These are phyloP conservation scores for Hericium coralloides DNA, from an alignment of 768 basidiomycete genomes.

Conservation along the genomic window DNA sequence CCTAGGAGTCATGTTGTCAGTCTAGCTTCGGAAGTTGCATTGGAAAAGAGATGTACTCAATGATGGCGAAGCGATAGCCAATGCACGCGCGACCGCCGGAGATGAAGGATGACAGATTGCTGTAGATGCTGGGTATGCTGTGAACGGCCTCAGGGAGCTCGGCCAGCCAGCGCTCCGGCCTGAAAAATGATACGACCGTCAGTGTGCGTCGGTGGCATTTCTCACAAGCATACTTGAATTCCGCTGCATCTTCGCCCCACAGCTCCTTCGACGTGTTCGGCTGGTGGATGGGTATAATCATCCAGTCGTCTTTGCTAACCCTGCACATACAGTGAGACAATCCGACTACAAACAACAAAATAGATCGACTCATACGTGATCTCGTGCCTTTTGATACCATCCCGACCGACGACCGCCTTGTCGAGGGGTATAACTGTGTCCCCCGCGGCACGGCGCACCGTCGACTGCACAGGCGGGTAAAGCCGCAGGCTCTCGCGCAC, in stretches of 20 bases:
- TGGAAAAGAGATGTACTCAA: constrained; percentile 12
- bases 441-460: constrained; percentile 7
- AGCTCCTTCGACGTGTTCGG: constrained; percentile 20
- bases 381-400: background rate
- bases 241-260: constrained; percentile 25
- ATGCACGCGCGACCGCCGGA: constrained; percentile 22
- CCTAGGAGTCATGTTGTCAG: constrained; percentile 3
- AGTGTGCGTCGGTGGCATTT: background rate
- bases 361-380: background rate
- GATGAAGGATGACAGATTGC: constrained; percentile 20
- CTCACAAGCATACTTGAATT: constrained; percentile 14
- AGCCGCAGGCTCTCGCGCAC: constrained; percentile 15
- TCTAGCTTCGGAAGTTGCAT: background rate
- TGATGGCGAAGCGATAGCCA: constrained; percentile 20
- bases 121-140: constrained; percentile 7
- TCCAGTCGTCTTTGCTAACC: constrained; percentile 9
- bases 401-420: background rate
- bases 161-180: constrained; percentile 14
- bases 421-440: background rate
- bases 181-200: background rate
- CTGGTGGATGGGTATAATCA: constrained; percentile 17
- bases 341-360: background rate
- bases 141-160: constrained; percentile 6
- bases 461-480: constrained; percentile 12
- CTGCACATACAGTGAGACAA: constrained; percentile 1